phyloP scores from a whole-genome alignment of 2,329 filamentous ascomycete species.

The Cordyceps tenuipes region DNA sequence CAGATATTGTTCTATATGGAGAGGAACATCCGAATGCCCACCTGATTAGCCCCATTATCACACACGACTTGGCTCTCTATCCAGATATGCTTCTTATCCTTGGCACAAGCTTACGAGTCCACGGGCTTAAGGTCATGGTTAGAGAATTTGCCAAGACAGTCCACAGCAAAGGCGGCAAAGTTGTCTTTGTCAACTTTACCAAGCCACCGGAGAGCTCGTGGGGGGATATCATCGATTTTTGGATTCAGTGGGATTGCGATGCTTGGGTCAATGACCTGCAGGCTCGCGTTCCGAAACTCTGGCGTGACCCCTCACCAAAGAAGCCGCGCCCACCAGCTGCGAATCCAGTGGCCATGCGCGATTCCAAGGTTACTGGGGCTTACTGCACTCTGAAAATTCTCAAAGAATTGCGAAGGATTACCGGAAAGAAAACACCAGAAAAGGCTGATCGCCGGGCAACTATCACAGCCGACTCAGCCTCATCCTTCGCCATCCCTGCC shows the following conservation, averaged over 20 bases:
- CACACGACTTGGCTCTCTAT: conserved; percentile 55
- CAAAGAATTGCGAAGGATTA: conserved; percentile 29
- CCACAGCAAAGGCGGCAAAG: conserved; percentile 58
- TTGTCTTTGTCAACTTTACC: conserved; percentile 66
- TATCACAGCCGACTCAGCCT: conserved; percentile 10
- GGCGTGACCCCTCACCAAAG: conserved; percentile 42
- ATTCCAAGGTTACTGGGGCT: conserved; percentile 37
- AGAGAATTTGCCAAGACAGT: conserved; percentile 64
- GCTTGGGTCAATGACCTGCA: conserved; percentile 61
- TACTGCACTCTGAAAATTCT: conserved; percentile 37
- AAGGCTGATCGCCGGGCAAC: conserved; percentile 15
- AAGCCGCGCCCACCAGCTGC: conserved; percentile 25
- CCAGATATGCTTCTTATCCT: conserved; percentile 63
- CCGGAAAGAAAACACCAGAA: conserved; percentile 16
- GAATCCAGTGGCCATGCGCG: conserved; percentile 35
- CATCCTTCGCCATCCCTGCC: conserved; percentile 2
- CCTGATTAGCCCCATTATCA: conserved; percentile 58
- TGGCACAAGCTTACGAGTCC: conserved; percentile 62
- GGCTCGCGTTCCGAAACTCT: conserved; percentile 49
- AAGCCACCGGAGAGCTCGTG: conserved; percentile 64
- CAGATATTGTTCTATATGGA: conserved; percentile 67
- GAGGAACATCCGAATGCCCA: conserved; percentile 64
- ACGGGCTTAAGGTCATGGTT: conserved; percentile 63
- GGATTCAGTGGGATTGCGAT: conserved; percentile 68
- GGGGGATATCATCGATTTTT: conserved; percentile 66